A percentile compares a stretch with the other conserved stretches of the same genome.
Evolutionary conservation across 305 asterid species (phyloP).

Genomic region (Salvia sclarea): DNA sequence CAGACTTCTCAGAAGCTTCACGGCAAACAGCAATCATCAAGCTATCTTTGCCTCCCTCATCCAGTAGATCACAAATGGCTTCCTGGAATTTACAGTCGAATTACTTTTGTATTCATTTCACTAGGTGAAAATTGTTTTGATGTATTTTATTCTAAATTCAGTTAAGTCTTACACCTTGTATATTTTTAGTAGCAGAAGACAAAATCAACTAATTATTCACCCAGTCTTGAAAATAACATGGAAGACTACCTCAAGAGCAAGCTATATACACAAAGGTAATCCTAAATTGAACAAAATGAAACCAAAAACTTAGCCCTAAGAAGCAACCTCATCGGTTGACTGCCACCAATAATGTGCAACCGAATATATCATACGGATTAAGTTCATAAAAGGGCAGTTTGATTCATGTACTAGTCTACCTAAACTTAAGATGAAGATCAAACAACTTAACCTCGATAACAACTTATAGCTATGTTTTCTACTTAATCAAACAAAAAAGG

Average conservation of each 20-base stretch:
- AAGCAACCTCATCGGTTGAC: conserved; percentile 1
- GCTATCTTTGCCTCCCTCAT: conserved; percentile 72
- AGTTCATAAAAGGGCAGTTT: neutral
- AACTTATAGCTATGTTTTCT: neutral
- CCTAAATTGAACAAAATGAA: neutral
- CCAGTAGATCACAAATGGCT: conserved; percentile 75
- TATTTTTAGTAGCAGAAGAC: neutral
- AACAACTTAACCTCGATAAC: neutral
- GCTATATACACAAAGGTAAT: neutral
- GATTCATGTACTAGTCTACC: neutral
- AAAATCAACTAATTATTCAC: conserved; percentile 10
- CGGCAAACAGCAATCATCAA: conserved; percentile 77
- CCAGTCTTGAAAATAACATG: conserved; percentile 5
- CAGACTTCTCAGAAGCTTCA: conserved; percentile 80
- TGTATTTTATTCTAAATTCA: neutral
- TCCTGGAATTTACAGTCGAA: conserved; percentile 47
- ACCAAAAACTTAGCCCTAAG: neutral
- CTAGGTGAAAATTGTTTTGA: neutral
- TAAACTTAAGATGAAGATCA: neutral
- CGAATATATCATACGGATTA: conserved; percentile 1
- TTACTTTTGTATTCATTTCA: conserved; percentile 8
- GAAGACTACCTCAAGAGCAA: conserved; percentile 14
- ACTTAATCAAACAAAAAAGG: conserved; percentile 7
- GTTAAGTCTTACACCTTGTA: neutral
- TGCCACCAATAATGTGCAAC: neutral